Evolutionary conservation across 768 basidiomycete species (phyloP).

Genomic region (Asterophora lycoperdoides): DNA sequence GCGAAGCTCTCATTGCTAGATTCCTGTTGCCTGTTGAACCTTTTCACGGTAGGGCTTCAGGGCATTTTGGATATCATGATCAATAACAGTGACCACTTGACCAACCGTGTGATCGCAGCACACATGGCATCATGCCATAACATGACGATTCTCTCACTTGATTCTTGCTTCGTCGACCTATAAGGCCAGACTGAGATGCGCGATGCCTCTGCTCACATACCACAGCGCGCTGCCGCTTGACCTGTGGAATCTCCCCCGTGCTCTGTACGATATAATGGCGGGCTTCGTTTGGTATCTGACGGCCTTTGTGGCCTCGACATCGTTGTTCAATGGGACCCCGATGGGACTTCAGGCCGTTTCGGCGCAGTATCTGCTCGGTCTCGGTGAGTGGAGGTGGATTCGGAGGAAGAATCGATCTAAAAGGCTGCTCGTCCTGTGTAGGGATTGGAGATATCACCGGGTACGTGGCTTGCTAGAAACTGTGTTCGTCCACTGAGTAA

Average conservation of each 20-base stretch:
- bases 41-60: neutral
- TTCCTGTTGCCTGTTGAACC: too few species aligned
- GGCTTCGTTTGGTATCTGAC: conserved; percentile 39
- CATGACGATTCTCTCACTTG: neutral
- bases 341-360: conserved; percentile 29
- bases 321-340: conserved; percentile 25
- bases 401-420: neutral
- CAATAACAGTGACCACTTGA: conserved; percentile 6
- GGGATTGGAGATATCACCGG: conserved; percentile 76
- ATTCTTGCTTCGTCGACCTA: conserved; percentile 10
- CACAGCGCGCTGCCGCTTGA: conserved; percentile 33
- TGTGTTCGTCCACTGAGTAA: conserved; percentile 10
- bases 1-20: too few species aligned
- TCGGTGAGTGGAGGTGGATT: conserved; percentile 40
- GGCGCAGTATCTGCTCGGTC: conserved; percentile 51
- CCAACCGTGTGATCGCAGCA: conserved; percentile 10
- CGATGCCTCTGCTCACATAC: conserved; percentile 32
- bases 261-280: conserved; percentile 35
- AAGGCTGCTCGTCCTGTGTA: conserved; percentile 18
- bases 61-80: neutral
- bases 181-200: conserved; percentile 10
- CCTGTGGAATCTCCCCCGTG: conserved; percentile 32
- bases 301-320: conserved; percentile 36
- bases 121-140: conserved; percentile 2
- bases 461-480: conserved; percentile 28